Percentiles rank a stretch among this genome's conserved stretches.
These are phyloP conservation scores for Hemileccinum impolitum DNA, from an alignment of 768 basidiomycete species.

Conservation along the genomic window DNA sequence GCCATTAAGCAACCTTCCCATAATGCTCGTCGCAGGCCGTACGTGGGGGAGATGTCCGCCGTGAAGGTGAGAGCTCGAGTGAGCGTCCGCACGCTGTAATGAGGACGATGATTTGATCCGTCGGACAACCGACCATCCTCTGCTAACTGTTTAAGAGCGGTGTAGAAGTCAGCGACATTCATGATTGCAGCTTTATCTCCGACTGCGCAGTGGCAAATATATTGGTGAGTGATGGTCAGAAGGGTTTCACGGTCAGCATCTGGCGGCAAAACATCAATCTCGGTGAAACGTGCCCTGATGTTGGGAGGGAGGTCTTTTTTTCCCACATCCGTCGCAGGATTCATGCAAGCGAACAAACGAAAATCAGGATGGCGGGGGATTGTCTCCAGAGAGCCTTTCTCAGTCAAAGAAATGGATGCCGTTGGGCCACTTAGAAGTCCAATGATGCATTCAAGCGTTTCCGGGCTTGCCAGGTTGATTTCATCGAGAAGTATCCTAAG, in stretches of 20 bases:
- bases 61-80: conserved; percentile 89
- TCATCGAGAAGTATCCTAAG: conserved; percentile 91
- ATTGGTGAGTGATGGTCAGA: conserved; percentile 80
- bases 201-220: conserved; percentile 79
- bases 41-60: conserved; percentile 71
- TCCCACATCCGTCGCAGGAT: conserved; percentile 97
- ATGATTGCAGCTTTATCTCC: conserved; percentile 85
- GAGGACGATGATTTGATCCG: conserved; percentile 87
- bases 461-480: conserved; percentile 90
- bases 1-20: conserved; percentile 99
- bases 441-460: conserved; percentile 91
- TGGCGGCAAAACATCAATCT: conserved; percentile 92
- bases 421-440: conserved; percentile 81
- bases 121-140: conserved; percentile 81
- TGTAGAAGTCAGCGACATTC: conserved; percentile 91
- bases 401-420: conserved; percentile 89
- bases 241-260: conserved; percentile 91
- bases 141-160: conserved; percentile 71
- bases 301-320: conserved; percentile 95
- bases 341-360: conserved; percentile 98
- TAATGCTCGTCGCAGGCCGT: conserved; percentile 78
- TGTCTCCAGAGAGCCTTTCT: conserved; percentile 87
- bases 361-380: conserved; percentile 93
- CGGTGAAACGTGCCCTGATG: conserved; percentile 89
- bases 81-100: conserved; percentile 97